Evolutionary conservation across 495 filamentous ascomycete species (phyloP).

Genomic region (Saxophila tyrrhenica): DNA sequence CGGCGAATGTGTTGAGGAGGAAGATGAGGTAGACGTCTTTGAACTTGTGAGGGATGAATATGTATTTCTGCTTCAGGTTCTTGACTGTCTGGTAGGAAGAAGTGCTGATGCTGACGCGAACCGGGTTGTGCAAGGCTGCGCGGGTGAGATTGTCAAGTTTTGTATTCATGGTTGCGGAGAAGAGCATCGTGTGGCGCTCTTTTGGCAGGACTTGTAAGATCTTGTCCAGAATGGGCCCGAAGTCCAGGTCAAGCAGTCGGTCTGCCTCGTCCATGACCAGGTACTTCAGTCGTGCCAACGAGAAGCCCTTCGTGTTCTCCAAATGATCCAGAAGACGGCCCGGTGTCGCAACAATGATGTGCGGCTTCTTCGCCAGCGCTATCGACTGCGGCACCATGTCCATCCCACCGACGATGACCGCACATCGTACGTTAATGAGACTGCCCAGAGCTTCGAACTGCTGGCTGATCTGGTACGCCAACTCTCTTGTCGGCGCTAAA

Average conservation of each 20-base stretch:
- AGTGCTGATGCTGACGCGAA: slow-evolving; percentile 60
- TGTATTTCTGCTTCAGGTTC: slow-evolving; percentile 67
- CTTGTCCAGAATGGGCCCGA: slow-evolving; percentile 84
- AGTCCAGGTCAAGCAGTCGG: slow-evolving; percentile 83
- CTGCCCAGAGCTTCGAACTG: slow-evolving; percentile 74
- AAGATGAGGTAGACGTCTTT: slow-evolving; percentile 87
- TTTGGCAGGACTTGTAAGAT: slow-evolving; percentile 79
- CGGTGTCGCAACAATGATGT: slow-evolving; percentile 80
- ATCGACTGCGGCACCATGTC: slow-evolving; percentile 89
- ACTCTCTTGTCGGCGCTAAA: slow-evolving; percentile 81
- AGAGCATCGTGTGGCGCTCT: slow-evolving; percentile 75
- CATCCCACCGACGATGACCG: slow-evolving; percentile 81
- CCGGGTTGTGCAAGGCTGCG: slow-evolving; percentile 69
- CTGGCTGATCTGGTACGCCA: slow-evolving; percentile 82
- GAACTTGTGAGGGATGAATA: slow-evolving; percentile 77
- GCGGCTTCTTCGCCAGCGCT: slow-evolving; percentile 80
- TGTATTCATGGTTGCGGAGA: slow-evolving; percentile 84
- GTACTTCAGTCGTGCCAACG: slow-evolving; percentile 63
- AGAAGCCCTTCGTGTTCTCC: slow-evolving; percentile 95
- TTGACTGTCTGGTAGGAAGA: slow-evolving; percentile 81
- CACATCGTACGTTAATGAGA: slow-evolving; percentile 65
- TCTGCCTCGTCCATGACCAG: slow-evolving; percentile 95
- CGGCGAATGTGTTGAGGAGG: slow-evolving; percentile 71
- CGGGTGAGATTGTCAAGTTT: slow-evolving; percentile 89
- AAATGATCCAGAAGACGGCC: slow-evolving; percentile 85